Evolutionary conservation across 2,329 filamentous ascomycete species (phyloP).

Genomic region (Alternaria sp.): DNA sequence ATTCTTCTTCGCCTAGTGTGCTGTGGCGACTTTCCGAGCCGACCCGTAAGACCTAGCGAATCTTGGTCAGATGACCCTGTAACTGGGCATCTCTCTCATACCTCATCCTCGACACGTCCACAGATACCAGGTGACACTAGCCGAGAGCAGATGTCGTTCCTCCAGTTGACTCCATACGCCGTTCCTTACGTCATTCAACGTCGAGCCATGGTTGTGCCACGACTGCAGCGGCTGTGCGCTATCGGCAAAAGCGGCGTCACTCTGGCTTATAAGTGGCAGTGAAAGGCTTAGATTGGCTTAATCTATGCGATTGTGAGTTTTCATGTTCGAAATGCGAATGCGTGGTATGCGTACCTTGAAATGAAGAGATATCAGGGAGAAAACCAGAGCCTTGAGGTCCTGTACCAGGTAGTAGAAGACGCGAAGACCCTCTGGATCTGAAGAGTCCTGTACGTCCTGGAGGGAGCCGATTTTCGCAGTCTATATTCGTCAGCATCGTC

Average conservation of each 20-base stretch:
- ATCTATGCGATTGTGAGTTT: slow-evolving; percentile 58
- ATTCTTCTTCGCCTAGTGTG: background rate
- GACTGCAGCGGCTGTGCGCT: slow-evolving; percentile 3
- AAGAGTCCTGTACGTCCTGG: slow-evolving; percentile 94
- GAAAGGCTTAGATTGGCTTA: slow-evolving; percentile 70
- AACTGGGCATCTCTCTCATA: background rate
- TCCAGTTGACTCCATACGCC: slow-evolving; percentile 8
- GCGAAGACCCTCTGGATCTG: slow-evolving; percentile 91
- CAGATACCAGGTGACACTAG: background rate
- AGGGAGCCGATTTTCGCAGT: slow-evolving; percentile 98
- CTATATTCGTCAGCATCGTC: slow-evolving; percentile 58
- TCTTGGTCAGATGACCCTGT: background rate
- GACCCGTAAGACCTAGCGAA: background rate
- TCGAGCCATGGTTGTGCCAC: slow-evolving; percentile 2
- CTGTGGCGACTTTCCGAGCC: slow-evolving; percentile 3
- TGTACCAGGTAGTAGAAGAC: slow-evolving; percentile 99
- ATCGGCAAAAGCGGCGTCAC: background rate
- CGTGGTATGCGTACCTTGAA: slow-evolving; percentile 73
- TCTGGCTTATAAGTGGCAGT: background rate
- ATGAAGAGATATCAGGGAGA: slow-evolving; percentile 93
- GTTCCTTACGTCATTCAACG: slow-evolving; percentile 1
- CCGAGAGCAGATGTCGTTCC: background rate
- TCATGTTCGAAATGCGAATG: background rate
- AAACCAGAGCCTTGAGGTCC: slow-evolving; percentile 94
- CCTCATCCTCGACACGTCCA: background rate